Conservation (phyloP, 768 basidiomycete genomes). For the Amanita pseudoporphyria region DNA sequence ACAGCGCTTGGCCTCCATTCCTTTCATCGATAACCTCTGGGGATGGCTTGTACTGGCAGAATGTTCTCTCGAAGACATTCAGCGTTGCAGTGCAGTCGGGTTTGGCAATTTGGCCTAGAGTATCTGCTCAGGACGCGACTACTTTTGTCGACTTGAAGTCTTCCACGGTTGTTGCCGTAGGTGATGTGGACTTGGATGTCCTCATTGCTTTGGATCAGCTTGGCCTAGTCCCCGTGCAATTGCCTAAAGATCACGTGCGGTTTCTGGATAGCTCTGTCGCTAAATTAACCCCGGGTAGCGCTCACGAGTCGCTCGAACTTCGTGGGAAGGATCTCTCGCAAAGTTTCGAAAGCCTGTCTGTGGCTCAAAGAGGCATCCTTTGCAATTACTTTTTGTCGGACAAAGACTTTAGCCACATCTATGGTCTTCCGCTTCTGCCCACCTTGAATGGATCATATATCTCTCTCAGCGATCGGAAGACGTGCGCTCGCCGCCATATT, state of each 20-base stretch:
- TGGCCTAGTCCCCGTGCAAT: constrained; percentile 26
- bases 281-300: constrained; percentile 19
- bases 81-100: constrained; percentile 14
- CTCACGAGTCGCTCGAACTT: constrained; percentile 22
- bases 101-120: constrained; percentile 3
- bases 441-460: constrained; percentile 13
- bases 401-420: constrained; percentile 20
- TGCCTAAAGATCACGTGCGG: constrained; percentile 24
- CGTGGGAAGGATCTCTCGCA: constrained; percentile 8
- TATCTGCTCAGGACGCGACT: not conserved
- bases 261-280: constrained; percentile 14
- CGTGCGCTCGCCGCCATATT: constrained; percentile 9
- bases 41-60: constrained; percentile 30
- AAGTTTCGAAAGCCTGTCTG: constrained; percentile 6
- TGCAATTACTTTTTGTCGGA: constrained; percentile 27
- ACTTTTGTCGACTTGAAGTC: constrained; percentile 2
- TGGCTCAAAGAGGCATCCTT: constrained; percentile 10
- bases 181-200: constrained; percentile 11
- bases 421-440: constrained; percentile 28
- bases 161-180: constrained; percentile 19
- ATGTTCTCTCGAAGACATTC: constrained; percentile 22
- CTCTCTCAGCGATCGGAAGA: not conserved
- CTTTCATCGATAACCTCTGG: constrained; percentile 23
- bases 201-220: constrained; percentile 21
- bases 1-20: constrained; percentile 29